Evolutionary conservation across 1,139 yeast species (phyloP).

Genomic region (Chernovozyma sophiae-reginae): DNA sequence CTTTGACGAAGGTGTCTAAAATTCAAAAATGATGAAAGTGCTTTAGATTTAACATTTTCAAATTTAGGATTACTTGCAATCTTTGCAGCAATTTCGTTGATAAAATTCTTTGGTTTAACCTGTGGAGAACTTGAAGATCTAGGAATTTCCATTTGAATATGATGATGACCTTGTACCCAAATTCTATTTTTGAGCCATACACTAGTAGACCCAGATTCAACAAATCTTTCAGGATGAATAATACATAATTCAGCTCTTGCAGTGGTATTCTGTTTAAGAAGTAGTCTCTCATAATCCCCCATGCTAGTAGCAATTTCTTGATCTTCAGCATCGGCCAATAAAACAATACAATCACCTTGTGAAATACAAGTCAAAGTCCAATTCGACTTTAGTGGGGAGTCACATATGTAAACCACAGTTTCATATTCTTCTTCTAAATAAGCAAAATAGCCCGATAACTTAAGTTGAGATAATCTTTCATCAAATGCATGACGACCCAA

Average conservation of each 20-base stretch:
- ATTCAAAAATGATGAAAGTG: constrained; percentile 19
- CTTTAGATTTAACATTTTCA: constrained; percentile 22
- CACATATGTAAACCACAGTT: constrained; percentile 84
- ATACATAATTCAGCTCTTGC: constrained; percentile 86
- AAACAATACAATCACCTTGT: constrained; percentile 85
- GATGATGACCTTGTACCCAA: constrained; percentile 95
- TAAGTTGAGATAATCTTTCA: constrained; percentile 70
- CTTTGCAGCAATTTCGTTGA: constrained; percentile 37
- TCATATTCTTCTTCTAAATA: constrained; percentile 88
- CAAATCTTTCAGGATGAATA: constrained; percentile 78
- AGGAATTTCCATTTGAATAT: constrained; percentile 57
- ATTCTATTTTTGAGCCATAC: constrained; percentile 79
- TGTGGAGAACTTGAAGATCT: background rate
- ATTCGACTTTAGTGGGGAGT: constrained; percentile 72
- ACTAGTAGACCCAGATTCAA: constrained; percentile 79
- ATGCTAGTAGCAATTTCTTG: constrained; percentile 61
- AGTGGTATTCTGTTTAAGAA: constrained; percentile 73
- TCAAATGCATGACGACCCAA: constrained; percentile 93
- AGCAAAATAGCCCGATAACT: constrained; percentile 84
- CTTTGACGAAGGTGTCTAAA: constrained; percentile 11
- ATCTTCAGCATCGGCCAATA: constrained; percentile 65
- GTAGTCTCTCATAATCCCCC: constrained; percentile 80
- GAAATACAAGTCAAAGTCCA: constrained; percentile 94
- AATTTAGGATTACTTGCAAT: constrained; percentile 30
- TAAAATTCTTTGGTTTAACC: constrained; percentile 18